Conservation (phyloP, 2,329 filamentous ascomycete genomes). For the Fonsecaea erecta region DNA sequence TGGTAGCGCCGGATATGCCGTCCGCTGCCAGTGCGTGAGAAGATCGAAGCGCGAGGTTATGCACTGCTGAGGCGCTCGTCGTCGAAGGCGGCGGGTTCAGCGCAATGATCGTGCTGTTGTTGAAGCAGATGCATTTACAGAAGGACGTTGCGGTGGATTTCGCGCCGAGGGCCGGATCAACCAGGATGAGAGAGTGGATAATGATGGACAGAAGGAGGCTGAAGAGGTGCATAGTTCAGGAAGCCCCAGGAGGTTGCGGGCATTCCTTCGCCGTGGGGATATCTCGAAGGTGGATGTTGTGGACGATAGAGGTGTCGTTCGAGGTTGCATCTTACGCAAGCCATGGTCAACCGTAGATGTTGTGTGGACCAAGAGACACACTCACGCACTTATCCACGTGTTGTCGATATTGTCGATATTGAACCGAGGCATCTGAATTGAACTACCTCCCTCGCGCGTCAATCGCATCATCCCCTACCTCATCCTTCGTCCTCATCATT, state of each 20-base stretch:
- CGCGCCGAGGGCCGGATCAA: constrained; percentile 16
- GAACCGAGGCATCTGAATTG: constrained; percentile 1
- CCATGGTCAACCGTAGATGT: background rate
- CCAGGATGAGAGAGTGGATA: constrained; percentile 16
- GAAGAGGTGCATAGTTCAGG: background rate
- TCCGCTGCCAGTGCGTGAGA: constrained; percentile 22
- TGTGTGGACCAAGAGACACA: background rate
- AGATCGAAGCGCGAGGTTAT: constrained; percentile 25
- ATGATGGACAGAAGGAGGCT: background rate
- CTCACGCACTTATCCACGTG: background rate
- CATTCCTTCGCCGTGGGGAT: background rate
- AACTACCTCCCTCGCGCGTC: constrained; percentile 1
- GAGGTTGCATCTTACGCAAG: background rate
- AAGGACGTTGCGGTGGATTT: constrained; percentile 62
- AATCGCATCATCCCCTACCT: background rate
- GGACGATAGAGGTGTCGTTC: background rate
- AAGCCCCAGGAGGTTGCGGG: background rate
- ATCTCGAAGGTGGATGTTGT: background rate
- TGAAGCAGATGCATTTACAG: constrained; percentile 73
- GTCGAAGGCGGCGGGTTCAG: constrained; percentile 54
- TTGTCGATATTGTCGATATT: no score
- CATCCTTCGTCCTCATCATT: background rate
- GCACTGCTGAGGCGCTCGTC: constrained; percentile 19
- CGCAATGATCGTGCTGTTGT: constrained; percentile 70
- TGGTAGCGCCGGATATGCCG: constrained; percentile 19